Evolutionary conservation across 768 basidiomycete species (phyloP), one percentile per base, ranked within the genome.

Genomic region (Leccinum rimulosum): DNA sequence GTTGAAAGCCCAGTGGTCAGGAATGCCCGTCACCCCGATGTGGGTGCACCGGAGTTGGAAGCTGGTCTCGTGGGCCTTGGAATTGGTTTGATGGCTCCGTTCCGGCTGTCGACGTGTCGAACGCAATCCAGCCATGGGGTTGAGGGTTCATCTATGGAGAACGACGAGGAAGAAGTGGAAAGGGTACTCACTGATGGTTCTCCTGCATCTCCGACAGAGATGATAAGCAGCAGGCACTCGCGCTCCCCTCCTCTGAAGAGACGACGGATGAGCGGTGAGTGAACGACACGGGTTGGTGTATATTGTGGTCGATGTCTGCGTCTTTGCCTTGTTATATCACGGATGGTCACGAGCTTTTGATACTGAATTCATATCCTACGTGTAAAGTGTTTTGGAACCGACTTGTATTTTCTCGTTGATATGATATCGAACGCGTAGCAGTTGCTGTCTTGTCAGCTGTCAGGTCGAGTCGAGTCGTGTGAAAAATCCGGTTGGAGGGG

Each of bases 1-100:
- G 55, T 52, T 10, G 84, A 84, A 59, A 87, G 86, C 59, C 87
- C 86, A 28, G 81, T 87, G 17, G 61, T 73, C 33, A 63, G 72
- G 60, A 73, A 72, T 55, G 55, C 56, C 31, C 70, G 73, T 52
- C 61, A 62, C 33, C 52, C 69, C 30, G 59, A 62, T 19, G 52
- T 50, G 56, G 59, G 62, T 43, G 63, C 66, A 8, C 64, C 68
- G 27, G 73, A 70, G 50, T 68, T 78, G 14, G 66, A 76, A 19
- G 73, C 72, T 4, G 70, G 66, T 28, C 66, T 73, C 47, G 72
- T 76, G 31, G 80, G 81, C 19, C 74, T 74, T 35, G 73, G 73
- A 40, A 73, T 74, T 61, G 73, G 74, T 8, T 73, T 86, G 43
- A 74, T 86, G 64, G 83, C 80, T 54, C 81, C 85, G 12, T 86